Evolutionary conservation across 768 basidiomycete species (phyloP).

Genomic region (Boletus sensibilis): DNA sequence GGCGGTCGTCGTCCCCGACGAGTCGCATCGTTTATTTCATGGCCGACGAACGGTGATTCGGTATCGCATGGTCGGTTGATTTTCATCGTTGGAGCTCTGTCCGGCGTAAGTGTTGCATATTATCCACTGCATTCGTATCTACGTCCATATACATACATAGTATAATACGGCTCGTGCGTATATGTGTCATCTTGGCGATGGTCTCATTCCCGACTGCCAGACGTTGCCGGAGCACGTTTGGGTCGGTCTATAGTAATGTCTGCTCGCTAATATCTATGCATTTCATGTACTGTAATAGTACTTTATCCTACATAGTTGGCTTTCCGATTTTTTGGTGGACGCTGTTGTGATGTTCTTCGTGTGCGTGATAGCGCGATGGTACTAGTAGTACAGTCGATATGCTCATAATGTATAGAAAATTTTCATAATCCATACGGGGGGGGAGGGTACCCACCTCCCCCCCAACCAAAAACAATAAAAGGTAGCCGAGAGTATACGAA

Average conservation of each 20-base stretch:
- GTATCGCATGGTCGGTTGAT: slow-evolving; percentile 44
- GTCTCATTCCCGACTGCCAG: neutral
- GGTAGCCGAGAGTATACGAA: no score
- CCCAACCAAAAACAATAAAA: no score
- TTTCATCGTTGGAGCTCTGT: neutral
- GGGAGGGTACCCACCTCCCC: no score
- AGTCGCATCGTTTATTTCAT: slow-evolving; percentile 50
- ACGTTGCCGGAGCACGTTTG: neutral
- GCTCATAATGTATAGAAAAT: no score
- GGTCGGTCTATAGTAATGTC: neutral
- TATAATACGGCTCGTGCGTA: neutral
- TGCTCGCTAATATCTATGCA: neutral
- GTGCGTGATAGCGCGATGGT: no score
- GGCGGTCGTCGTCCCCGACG: slow-evolving; percentile 50
- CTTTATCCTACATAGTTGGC: neutral
- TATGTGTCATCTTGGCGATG: no score
- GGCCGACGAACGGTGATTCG: slow-evolving; percentile 55
- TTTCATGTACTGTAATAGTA: neutral
- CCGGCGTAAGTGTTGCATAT: neutral
- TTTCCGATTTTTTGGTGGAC: neutral
- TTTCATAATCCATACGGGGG: no score
- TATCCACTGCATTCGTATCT: neutral
- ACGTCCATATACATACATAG: neutral
- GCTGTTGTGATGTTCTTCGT: neutral
- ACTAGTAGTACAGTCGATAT: no score